Evolutionary conservation across 306 rosid genomes (phyloP).

Genomic region (Morella rubra): DNA sequence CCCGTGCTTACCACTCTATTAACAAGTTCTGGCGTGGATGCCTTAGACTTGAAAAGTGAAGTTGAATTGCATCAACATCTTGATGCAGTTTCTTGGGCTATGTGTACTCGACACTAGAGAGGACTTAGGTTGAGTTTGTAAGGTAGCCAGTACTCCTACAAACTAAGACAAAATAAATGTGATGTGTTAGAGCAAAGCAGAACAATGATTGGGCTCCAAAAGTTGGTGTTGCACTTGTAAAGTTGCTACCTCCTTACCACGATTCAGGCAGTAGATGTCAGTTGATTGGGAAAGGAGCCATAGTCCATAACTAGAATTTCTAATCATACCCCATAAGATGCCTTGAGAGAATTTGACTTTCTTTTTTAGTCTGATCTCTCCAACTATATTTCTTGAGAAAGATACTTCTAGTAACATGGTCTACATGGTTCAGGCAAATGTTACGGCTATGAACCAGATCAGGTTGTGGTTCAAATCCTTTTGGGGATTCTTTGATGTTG

Average conservation of each 20-base stretch:
- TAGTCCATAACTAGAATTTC: background rate
- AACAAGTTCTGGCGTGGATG: background rate
- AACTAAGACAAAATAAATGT: no score
- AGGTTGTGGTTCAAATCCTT: background rate
- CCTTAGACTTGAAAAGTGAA: background rate
- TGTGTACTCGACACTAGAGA: background rate
- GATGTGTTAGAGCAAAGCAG: background rate
- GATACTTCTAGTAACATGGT: background rate
- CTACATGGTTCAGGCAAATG: background rate
- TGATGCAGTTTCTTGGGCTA: background rate
- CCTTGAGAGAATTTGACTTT: background rate
- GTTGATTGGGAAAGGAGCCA: background rate
- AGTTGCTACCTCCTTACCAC: background rate
- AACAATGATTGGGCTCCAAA: background rate
- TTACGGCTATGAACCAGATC: background rate
- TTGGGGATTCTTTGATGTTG: background rate
- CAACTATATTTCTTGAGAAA: background rate
- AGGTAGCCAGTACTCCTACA: no score
- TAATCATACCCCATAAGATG: background rate
- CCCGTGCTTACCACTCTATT: background rate
- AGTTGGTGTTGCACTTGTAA: background rate
- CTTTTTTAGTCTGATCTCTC: background rate
- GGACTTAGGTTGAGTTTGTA: no score
- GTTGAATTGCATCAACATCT: background rate
- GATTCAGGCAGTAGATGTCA: background rate